Evolutionary conservation across 768 basidiomycete species (phyloP).

Genomic region (Podaxis sp.): DNA sequence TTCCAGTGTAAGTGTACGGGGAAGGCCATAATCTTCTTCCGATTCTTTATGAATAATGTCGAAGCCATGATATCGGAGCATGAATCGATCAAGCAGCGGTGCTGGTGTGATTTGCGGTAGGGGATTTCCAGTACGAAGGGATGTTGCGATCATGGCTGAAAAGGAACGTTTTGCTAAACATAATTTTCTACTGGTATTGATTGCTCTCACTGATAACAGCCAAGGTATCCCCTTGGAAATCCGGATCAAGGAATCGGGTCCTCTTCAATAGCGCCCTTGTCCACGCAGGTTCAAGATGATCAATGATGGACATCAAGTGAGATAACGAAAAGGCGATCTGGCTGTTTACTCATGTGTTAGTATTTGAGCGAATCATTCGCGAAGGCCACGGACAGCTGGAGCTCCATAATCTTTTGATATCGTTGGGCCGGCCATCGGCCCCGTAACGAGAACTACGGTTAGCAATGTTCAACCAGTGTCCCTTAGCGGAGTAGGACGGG

Average conservation of each 20-base stretch:
- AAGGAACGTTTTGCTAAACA: neutral
- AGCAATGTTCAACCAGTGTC: neutral
- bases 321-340: conserved; percentile 70
- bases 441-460: conserved; percentile 63
- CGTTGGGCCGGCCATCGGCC: conserved; percentile 82
- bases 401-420: conserved; percentile 66
- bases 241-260: conserved; percentile 72
- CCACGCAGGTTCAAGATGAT: conserved; percentile 77
- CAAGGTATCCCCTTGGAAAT: conserved; percentile 83
- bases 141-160: conserved; percentile 73
- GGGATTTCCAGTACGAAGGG: conserved; percentile 70
- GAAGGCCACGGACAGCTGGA: conserved; percentile 55
- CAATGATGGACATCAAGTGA: conserved; percentile 71
- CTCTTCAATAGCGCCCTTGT: conserved; percentile 71
- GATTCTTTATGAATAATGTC: conserved; percentile 69
- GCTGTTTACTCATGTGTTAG: conserved; percentile 32
- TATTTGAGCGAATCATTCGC: neutral
- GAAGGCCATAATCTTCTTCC: conserved; percentile 76
- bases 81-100: conserved; percentile 54
- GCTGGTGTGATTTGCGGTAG: conserved; percentile 88
- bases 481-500: neutral
- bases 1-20: conserved; percentile 66
- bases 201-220: conserved; percentile 68
- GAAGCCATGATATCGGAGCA: conserved; percentile 52
- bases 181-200: neutral